Conservation (phyloP, 140 eudicot genomes). For the Oenanthe javanica region DNA sequence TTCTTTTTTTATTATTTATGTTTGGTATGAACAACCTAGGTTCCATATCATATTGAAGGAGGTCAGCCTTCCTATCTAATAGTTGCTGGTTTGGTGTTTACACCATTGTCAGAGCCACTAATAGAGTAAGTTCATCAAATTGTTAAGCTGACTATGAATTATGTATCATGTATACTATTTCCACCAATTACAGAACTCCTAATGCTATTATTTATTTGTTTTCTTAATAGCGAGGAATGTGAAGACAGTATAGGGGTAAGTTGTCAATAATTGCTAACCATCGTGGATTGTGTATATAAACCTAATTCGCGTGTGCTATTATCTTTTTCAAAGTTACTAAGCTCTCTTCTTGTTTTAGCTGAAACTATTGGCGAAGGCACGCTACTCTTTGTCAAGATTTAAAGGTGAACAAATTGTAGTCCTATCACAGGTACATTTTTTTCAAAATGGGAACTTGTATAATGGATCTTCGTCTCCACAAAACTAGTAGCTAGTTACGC, state of each 20-base stretch:
- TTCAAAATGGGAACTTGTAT: background rate
- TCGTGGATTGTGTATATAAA: background rate
- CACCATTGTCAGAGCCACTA: constrained; percentile 90
- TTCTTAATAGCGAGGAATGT: constrained; percentile 61
- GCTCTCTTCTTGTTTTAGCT: constrained; percentile 35
- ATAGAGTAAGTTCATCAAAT: constrained; percentile 55
- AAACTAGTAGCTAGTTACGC: background rate
- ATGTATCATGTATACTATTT: background rate
- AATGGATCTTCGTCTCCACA: background rate
- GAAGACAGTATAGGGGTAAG: constrained; percentile 90
- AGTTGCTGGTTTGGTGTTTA: constrained; percentile 93
- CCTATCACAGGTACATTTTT: constrained; percentile 66
- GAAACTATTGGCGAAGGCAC: constrained; percentile 82
- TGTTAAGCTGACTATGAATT: background rate
- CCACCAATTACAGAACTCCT: background rate
- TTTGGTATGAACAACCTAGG: constrained; percentile 34
- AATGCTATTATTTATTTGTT: constrained; percentile 17
- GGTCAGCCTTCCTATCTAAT: constrained; percentile 86
- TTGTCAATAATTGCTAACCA: constrained; percentile 8
- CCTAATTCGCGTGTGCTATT: background rate
- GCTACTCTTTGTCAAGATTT: constrained; percentile 76
- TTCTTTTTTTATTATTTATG: background rate
- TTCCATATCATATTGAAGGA: constrained; percentile 88
- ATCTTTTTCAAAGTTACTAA: constrained; percentile 17
- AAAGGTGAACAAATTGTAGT: constrained; percentile 91